Base-by-base conservation (phyloP, 192 early-diverging fungal genomes). In the Coemansia sp. region DNA sequence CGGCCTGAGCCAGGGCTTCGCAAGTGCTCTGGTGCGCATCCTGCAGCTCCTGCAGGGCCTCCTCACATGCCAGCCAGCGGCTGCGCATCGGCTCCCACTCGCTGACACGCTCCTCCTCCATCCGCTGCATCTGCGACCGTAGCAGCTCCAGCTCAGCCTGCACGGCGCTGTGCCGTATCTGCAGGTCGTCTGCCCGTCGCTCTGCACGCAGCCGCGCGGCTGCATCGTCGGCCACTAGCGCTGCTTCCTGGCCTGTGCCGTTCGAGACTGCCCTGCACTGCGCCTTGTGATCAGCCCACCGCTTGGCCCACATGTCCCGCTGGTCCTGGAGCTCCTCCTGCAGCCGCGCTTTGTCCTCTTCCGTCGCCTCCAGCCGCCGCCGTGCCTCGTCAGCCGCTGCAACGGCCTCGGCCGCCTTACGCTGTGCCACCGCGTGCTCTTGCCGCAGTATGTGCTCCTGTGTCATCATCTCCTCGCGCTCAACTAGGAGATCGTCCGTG, bases 41-140 rank as follows among this genome's bases (percentile, higher is more conserved):
- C 36, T 79, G 70, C 23, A 79, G 52, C 63, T 72, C 76, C 55
- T 66, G 60, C 45, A 79, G 56, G 7, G 62, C 64, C 61, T 74
- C 76, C 29, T 73, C 71, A 41, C 76, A 59, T 19, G 53, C 41
- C 40, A 74, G 63, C 70, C 71, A 79, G 41, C 69, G 76, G 1
- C 48, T 57, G 7, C 76, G 70, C 64, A 74, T 62, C 11, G 76
- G 76, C 67, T 79, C 71, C 67, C 76, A 79, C 42, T 74, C 67
- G 30, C 31, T 50, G 0, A 55, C 47, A 10, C 67, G 66, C 57
- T 73, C 71, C 19, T 64, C 62, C 20, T 74, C 62, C 31, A 56
- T 54, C 17, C 59, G 40, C 45, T 60, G 57, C 47, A 65, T 52
- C 40, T 64, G 67, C 11, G 38, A 42, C 3, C 72, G 55, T 10